Conservation (phyloP, 2,329 filamentous ascomycete genomes). For the Colletotrichum trifolii region DNA sequence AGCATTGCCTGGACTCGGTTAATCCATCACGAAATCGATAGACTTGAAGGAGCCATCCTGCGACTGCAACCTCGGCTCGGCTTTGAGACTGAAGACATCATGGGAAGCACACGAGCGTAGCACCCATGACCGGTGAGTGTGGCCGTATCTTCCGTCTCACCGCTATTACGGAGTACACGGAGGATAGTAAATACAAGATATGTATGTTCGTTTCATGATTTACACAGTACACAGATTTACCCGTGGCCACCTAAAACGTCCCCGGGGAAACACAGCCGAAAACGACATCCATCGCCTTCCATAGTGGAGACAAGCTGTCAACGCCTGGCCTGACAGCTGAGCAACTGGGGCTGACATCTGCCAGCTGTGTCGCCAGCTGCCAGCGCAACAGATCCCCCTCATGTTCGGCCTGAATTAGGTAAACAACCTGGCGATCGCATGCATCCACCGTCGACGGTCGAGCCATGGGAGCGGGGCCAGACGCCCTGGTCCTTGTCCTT, state of each 20-base stretch:
- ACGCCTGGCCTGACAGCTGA: too few relatives aligned
- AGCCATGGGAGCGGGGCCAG: constrained; percentile 1
- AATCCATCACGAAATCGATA: too few relatives aligned
- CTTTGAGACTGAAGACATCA: too few relatives aligned
- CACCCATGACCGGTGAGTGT: not conserved
- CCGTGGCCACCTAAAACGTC: not conserved
- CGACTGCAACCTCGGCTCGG: too few relatives aligned
- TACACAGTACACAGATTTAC: not conserved
- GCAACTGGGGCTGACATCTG: not conserved
- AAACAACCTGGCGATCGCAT: not conserved
- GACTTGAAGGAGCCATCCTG: too few relatives aligned
- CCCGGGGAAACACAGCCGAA: not conserved
- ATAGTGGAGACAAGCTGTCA: not conserved
- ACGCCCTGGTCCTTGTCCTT: constrained; percentile 8
- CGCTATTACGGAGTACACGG: not conserved
- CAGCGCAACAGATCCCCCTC: not conserved
- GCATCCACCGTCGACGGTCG: not conserved
- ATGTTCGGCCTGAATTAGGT: constrained; percentile 8
- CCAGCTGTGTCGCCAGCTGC: not conserved
- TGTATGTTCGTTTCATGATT: too few relatives aligned
- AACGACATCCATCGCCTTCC: not conserved
- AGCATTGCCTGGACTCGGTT: too few relatives aligned
- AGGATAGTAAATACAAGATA: too few relatives aligned
- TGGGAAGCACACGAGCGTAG: too few relatives aligned
- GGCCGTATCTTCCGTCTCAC: constrained; percentile 8